These are phyloP conservation scores for Melampsora larici-populina DNA, from an alignment of 1,284 basidiomycete genomes.

Conservation along the genomic window DNA sequence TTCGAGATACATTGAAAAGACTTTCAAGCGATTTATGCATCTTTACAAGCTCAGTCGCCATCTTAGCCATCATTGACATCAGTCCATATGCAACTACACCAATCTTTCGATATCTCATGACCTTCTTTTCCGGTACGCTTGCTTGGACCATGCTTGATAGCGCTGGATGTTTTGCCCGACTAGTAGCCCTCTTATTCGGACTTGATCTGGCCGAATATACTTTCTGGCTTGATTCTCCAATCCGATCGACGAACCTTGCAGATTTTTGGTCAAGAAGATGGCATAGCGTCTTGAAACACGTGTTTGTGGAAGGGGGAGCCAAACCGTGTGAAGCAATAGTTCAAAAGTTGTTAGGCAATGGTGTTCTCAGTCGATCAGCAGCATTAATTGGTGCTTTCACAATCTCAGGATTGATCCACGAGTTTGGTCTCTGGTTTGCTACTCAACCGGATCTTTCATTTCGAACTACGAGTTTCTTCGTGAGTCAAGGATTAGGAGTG, in stretches of 20 bases:
- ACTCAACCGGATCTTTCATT: not conserved
- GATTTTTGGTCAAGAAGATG: conserved; percentile 31
- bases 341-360: not conserved
- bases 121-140: not conserved
- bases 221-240: not conserved
- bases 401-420: conserved; percentile 11
- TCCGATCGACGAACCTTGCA: conserved; percentile 5
- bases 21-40: not conserved
- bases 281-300: conserved; percentile 6
- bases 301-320: conserved; percentile 23
- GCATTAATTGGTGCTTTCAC: conserved; percentile 9
- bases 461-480: conserved; percentile 45
- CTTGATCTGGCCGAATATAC: not conserved
- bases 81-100: not conserved
- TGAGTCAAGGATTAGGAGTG: conserved; percentile 46
- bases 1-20: not conserved
- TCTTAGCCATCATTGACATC: not conserved
- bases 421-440: conserved; percentile 16
- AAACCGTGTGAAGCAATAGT: not conserved
- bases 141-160: conserved; percentile 3
- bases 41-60: not conserved
- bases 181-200: not conserved
- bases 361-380: not conserved
- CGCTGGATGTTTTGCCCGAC: not conserved
- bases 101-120: not conserved